Base-by-base conservation (phyloP, 495 filamentous ascomycete species). In the Lasiosphaeris hirsuta region DNA sequence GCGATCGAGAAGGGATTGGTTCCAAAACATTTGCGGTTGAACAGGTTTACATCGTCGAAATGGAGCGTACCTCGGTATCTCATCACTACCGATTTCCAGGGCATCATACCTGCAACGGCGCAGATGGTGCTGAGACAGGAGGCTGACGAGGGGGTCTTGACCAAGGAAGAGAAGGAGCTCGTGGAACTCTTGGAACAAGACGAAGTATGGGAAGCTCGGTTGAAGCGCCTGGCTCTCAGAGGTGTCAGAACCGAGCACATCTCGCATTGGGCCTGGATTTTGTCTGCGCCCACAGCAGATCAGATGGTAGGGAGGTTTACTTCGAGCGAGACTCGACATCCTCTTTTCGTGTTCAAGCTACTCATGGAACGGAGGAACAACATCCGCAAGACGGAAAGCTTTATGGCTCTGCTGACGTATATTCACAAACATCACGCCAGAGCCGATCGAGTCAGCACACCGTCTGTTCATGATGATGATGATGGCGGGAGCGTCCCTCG, bases 251-350 rank as follows among this genome's bases (percentile, higher is more conserved):
- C 41, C 38, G 61, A 59, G 19, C 61, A 73, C 23, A 35, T 77
- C 23, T 60, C 63, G 38, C 68, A 71, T 51, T 78, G 75, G 76
- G 60, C 68, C 38, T 76, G 73, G 74, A 73, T 79, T 42, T 38
- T 79, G 11, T 69, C 69, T 1, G 70, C 66, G 0, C 54, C 67
- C 17, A 58, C 65, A 33, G 63, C 66, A 19, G 74, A 77, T 45
- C 39, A 41, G 41, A 65, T 66, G 23, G 51, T 74, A 17, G 52
- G 69, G 42, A 67, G 75, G 10, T 67, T 78, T 34, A 35, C 71
- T 46, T 62, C 60, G 7, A 66, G 67, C 50, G 58, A 65, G 17
- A 51, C 37, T 11, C 64, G 58, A n/a, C 78, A 68, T 39, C 76
- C 76, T 11, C 51, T 68, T 4, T 79, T 78, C 40, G 46, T 79